Evolutionary conservation across 768 basidiomycete genomes (phyloP), one percentile per base, ranked within the genome.

Genomic region (Holtermanniella nyarrowii): DNA sequence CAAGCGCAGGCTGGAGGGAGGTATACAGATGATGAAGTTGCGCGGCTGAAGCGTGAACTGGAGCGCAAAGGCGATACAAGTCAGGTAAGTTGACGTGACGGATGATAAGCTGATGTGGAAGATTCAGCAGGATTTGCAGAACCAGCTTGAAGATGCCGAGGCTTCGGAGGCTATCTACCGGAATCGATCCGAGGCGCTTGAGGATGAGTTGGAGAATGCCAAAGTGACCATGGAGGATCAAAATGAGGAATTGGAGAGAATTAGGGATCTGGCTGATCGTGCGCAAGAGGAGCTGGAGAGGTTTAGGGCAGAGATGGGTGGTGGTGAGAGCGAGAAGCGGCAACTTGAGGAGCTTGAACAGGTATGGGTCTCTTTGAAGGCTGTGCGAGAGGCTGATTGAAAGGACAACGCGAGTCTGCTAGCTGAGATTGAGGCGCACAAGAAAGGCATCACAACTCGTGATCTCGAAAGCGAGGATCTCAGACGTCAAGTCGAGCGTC

Each of bases 31-130:
- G 26, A 10, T 4, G 46, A 43, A 3, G 40, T 56, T 20, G 58
- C 53, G 22, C 74, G 74, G 48, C 78, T 82, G 20, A 83, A 86
- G 67, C 76, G 80, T 5, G 87, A 89, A 63, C 74, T 88, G 26
- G 86, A 89, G 69, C 79, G 83, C 60, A 57, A 74, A 88, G 12
- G 81, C 82, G 60, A 85, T 86, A 62, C 75, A 82, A 64, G 71
- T 82, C 40, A 62, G 56, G 45, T 48, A 50, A 48, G 74, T 65
- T 24, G 75, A 66, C 69, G 10, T 61, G 63, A 10, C 22, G 63
- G 65, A 69, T 4, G 77, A 79, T 48, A 81, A 37, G 69, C 47
- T 20, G 84, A 85, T 58, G 76, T 74, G 11, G 50, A 37, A 57
- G 16, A 58, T 44, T 40, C 44, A 31, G 23, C 65, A 56, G 16